Evolutionary conservation across 306 rosid species (phyloP).

Genomic region (Begonia loranthoides): DNA sequence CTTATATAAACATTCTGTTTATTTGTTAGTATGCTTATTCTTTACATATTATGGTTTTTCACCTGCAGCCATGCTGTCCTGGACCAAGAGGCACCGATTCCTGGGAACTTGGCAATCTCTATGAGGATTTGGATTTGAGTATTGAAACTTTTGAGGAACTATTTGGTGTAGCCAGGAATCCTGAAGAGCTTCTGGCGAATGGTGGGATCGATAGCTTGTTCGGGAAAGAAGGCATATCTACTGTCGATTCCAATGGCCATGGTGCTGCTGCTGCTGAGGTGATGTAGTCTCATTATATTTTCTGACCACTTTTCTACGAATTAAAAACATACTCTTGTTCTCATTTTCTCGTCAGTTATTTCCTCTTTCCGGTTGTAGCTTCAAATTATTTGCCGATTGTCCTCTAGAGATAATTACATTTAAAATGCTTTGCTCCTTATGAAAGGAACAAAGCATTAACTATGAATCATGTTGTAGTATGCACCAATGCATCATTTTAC

Average conservation of each 20-base stretch:
- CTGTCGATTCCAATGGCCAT: slow-evolving; percentile 50
- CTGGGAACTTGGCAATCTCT: slow-evolving; percentile 37
- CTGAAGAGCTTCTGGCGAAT: slow-evolving; percentile 81
- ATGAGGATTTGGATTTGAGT: slow-evolving; percentile 58
- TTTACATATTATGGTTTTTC: too few species aligned
- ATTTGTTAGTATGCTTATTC: too few species aligned
- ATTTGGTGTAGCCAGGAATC: slow-evolving; percentile 62
- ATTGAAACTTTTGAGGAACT: slow-evolving; percentile 87
- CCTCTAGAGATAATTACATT: background rate
- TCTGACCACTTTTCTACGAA: background rate
- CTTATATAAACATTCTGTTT: too few species aligned
- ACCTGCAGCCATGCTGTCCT: slow-evolving; percentile 45
- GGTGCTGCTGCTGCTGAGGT: slow-evolving; percentile 74
- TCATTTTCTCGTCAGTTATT: too few species aligned
- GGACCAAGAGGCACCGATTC: slow-evolving; percentile 30
- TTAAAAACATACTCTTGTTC: too few species aligned
- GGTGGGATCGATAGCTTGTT: slow-evolving; percentile 94
- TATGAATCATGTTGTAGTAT: too few species aligned
- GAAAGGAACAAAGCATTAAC: too few species aligned
- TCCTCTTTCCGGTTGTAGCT: background rate
- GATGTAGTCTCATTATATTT: slow-evolving; percentile 11
- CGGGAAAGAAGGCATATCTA: slow-evolving; percentile 41
- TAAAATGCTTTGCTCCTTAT: too few species aligned
- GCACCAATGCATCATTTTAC: too few species aligned
- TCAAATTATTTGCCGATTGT: background rate